Evolutionary conservation across 2,329 filamentous ascomycete genomes (phyloP).

Genomic region (Fusarium sp.): DNA sequence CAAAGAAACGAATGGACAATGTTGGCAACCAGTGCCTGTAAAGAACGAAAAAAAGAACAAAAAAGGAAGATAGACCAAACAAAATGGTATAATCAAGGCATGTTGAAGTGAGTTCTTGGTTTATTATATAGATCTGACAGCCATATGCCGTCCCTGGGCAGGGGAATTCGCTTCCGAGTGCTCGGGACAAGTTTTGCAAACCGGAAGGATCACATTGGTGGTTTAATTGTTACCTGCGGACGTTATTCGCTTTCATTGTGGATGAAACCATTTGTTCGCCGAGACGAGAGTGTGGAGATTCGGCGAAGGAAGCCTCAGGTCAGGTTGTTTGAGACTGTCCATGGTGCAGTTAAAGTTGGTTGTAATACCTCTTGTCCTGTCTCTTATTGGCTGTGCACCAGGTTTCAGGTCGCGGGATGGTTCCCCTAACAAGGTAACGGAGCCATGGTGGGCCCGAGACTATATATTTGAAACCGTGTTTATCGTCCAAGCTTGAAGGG

Average conservation of each 20-base stretch:
- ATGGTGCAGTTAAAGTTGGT: background rate
- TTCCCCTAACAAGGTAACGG: constrained; percentile 26
- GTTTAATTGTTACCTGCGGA: constrained; percentile 21
- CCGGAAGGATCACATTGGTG: constrained; percentile 25
- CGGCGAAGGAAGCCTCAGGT: constrained; percentile 4
- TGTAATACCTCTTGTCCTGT: constrained; percentile 19
- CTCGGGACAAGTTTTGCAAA: constrained; percentile 28
- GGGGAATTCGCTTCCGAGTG: constrained; percentile 26
- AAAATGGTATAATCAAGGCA: constrained; percentile 18
- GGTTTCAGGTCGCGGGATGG: constrained; percentile 34
- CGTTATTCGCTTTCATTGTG: constrained; percentile 30
- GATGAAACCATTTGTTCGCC: constrained; percentile 15
- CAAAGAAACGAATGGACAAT: constrained; percentile 32
- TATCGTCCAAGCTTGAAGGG: constrained; percentile 6
- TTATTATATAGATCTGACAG: constrained; percentile 20
- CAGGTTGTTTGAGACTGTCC: constrained; percentile 23
- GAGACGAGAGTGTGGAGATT: constrained; percentile 7
- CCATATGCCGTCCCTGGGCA: background rate
- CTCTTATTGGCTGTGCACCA: constrained; percentile 30
- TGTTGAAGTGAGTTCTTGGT: background rate
- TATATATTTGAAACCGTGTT: constrained; percentile 19
- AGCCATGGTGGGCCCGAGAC: constrained; percentile 13
- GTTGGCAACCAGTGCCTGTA: constrained; percentile 38
- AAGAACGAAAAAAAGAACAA: constrained; percentile 25
- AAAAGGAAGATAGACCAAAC: constrained; percentile 26